phyloP scores from a whole-genome alignment of 257 asterid genomes.

The Apocynum venetum region DNA sequence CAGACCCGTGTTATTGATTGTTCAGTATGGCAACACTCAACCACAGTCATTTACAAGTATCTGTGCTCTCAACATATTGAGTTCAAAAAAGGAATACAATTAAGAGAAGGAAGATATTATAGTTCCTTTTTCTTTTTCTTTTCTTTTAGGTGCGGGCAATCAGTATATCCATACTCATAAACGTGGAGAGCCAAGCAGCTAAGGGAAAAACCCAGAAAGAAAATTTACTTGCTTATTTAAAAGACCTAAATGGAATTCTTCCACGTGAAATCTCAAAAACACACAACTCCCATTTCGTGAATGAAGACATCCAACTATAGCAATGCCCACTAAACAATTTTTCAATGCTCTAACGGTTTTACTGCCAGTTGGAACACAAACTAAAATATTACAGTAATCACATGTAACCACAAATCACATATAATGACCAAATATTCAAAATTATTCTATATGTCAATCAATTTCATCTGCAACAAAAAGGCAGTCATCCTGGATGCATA shows the following conservation, averaged over 20 bases:
- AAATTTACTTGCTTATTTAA: neutral
- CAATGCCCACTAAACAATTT: neutral
- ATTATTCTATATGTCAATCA: neutral
- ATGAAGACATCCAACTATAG: neutral
- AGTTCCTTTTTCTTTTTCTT: neutral
- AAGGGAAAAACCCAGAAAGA: neutral
- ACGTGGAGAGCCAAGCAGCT: neutral
- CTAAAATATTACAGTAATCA: neutral
- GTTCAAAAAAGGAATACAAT: neutral
- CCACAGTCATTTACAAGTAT: neutral
- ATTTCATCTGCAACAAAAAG: neutral
- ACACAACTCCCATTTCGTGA: neutral
- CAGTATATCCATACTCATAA: neutral
- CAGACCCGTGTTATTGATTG: neutral
- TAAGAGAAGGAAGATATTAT: neutral
- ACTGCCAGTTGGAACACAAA: constrained; percentile 1
- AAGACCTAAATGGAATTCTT: neutral
- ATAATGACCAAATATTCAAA: neutral
- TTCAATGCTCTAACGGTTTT: neutral
- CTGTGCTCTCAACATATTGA: neutral
- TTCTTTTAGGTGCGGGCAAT: neutral
- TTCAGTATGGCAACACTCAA: neutral
- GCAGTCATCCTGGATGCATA: neutral
- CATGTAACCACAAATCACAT: neutral
- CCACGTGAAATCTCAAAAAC: neutral